A percentile compares a stretch with the other conserved stretches of the same genome.
phyloP scores from a whole-genome alignment of 495 filamentous ascomycete species.

The Podospora comata region DNA sequence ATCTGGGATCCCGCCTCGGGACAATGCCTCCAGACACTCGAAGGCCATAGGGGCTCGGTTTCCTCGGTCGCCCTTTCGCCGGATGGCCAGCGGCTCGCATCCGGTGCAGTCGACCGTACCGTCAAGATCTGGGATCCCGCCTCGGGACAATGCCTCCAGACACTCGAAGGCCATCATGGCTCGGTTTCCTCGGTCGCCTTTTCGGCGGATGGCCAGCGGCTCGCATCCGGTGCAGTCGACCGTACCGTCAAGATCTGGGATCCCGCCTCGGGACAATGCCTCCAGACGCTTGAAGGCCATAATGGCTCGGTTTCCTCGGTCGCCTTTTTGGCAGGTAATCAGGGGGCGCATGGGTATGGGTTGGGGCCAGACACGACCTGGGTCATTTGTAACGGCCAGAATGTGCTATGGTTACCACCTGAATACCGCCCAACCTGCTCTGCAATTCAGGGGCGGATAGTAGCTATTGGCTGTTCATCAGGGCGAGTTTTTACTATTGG shows the following conservation, averaged over 20 bases:
- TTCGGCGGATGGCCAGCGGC: not conserved
- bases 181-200: not conserved
- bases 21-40: no score
- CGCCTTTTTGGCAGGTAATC: slow-evolving; percentile 18
- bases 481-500: slow-evolving; percentile 19
- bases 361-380: not conserved
- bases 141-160: no score
- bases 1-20: slow-evolving; percentile 13
- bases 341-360: slow-evolving; percentile 32
- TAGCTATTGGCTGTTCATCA: slow-evolving; percentile 21
- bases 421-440: slow-evolving; percentile 27
- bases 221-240: not conserved
- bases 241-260: no score
- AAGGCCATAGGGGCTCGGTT: not conserved
- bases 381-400: slow-evolving; percentile 17
- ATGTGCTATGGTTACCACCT: slow-evolving; percentile 27
- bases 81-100: no score
- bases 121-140: no score
- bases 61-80: no score
- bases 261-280: no score
- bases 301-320: slow-evolving; percentile 9
- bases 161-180: no score
- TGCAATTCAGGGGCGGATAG: slow-evolving; percentile 15
- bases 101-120: no score
- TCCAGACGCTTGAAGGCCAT: no score